phyloP scores from a whole-genome alignment of 23 red algal species.

The Gracilaria gracilis region DNA sequence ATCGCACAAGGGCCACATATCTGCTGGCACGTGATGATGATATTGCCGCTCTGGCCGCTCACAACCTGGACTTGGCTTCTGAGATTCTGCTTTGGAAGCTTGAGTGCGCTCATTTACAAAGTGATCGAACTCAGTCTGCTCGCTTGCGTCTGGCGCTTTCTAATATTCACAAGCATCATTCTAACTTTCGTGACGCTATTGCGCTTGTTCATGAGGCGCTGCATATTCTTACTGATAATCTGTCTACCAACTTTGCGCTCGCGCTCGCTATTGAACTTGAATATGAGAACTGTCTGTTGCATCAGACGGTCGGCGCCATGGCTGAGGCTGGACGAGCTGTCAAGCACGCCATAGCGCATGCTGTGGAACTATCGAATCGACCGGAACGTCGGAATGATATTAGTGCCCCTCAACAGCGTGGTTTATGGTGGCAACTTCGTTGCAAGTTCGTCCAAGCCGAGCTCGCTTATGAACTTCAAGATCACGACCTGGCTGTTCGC shows the following conservation, averaged over 20 bases:
- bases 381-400: conserved; percentile 7
- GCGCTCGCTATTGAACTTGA: conserved; percentile 59
- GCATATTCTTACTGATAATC: conserved; percentile 14
- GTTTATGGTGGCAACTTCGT: conserved; percentile 64
- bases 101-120: conserved; percentile 40
- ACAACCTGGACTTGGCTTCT: conserved; percentile 39
- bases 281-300: conserved; percentile 48
- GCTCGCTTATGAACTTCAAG: conserved; percentile 43
- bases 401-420: conserved; percentile 45
- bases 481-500: conserved; percentile 47
- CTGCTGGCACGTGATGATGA: conserved; percentile 49
- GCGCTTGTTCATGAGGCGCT: conserved; percentile 46
- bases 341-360: conserved; percentile 54
- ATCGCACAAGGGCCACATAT: conserved; percentile 53
- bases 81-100: conserved; percentile 68
- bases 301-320: conserved; percentile 51
- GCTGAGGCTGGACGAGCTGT: conserved; percentile 42
- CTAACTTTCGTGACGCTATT: conserved; percentile 53
- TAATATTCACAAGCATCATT: conserved; percentile 49
- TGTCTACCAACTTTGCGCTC: conserved; percentile 11
- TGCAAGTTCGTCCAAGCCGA: conserved; percentile 70
- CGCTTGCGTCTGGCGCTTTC: conserved; percentile 32
- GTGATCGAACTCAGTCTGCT: conserved; percentile 38
- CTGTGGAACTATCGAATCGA: neutral
- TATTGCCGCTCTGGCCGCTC: conserved; percentile 19